Base-by-base conservation (phyloP, 2,329 filamentous ascomycete species). In the Beauveria asiatica region DNA sequence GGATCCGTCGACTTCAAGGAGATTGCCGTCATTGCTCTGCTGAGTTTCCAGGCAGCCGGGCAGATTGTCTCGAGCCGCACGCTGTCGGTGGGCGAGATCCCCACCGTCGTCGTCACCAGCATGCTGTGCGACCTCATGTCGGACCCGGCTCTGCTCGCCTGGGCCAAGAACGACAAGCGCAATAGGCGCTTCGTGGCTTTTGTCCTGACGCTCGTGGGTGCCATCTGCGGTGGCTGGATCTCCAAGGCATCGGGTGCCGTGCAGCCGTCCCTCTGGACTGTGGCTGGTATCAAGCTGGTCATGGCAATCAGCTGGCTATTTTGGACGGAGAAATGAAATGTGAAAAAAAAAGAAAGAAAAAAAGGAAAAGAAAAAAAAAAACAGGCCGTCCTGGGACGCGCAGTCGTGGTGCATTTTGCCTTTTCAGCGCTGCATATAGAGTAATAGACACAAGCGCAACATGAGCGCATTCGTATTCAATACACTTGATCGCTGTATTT, bases 51-150 rank as follows among this genome's bases (percentile, higher is more conserved):
- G 65, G 75, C 74, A 52, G 80, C 78, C 3, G 79, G 80, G 46
- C 79, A 83, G 68, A 82, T 83, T 62, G 79, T 79, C 21, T 72
- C 72, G 41, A 78, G 75, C 41, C 73, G 81, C 19, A 68, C 75
- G 13, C 70, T 83, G 21, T 79, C 79, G 9, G 79, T 78, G 65
- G 79, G 78, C 59, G 81, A 83, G 67, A 70, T 83, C 49, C 81
- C 81, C 1, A 80, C 80, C 0, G 80, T 78, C 52, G 81, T 83
- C 10, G 67, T 83, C 44, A 83, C 81, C n/a, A 80, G 76, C 60
- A 70, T 80, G 44, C 80, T 82, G 65, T 80, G 77, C 66, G 81
- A 83, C 65, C 65, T 83, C 25, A 74, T 80, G 65, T 78, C 76
- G 19, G 81, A 83, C 65, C 76, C 76, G 3, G 70, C 75, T 42